Evolutionary conservation across 495 filamentous ascomycete species (phyloP), one percentile per base, ranked within the genome.

Genomic region (Articulospora tetracladia): DNA sequence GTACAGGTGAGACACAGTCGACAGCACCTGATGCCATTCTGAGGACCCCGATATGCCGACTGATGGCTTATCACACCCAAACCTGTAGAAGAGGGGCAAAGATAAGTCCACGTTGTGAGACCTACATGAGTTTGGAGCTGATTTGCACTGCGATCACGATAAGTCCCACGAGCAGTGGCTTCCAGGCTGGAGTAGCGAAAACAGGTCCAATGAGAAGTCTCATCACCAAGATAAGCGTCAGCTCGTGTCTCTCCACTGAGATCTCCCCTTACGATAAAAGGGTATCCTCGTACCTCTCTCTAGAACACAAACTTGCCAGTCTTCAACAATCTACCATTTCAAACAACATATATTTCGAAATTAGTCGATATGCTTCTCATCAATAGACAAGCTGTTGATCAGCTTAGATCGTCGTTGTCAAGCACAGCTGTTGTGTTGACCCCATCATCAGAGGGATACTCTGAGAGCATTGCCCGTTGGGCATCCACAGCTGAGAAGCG

Each of bases 401-500:
- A 51, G 46, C 22, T 55, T 13, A 55, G 53, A 39, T 24, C 19
- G 12, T 24, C 25, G 6, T 24, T 55, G 32, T 36, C 27, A 17
- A 23, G 13, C 27, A 41, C 27, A 22, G 27, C 53, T 10, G 30
- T 17, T 7, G 41, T 58, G 1, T 25, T 58, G 22, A 58, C 41
- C 17, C 39, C 39, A 30, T 23, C 17, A 3, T 58, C 54, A 23
- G 54, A 57, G 20, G 41, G 41, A 13, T 57, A 57, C 27, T 23
- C 34, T n/a, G 23, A 23, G 2, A 57, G 54, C 26, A 24, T 57
- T 27, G 27, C 20, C 23, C 22, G 34, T 26, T 57, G 54, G 54
- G 25, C 54, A 13, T 22, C 54, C 2, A 1, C 55, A 15, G 55
- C 55, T 32, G 55, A 58, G 19, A 48, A 34, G 46, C 39, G 13